These are phyloP conservation scores for Trametes elegans DNA, from an alignment of 768 basidiomycete species.

Conservation along the genomic window DNA sequence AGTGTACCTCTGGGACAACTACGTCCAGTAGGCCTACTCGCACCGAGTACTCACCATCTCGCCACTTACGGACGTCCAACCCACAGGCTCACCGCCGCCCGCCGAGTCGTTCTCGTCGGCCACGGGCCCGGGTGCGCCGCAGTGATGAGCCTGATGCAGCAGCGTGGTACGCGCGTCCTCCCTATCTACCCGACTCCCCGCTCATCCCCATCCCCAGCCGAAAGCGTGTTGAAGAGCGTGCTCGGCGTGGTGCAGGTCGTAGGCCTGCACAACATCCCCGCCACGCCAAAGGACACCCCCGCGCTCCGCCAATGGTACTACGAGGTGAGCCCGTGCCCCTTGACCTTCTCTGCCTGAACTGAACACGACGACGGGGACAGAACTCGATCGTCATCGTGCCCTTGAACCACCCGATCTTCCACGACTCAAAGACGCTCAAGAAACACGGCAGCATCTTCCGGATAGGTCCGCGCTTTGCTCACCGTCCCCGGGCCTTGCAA, in stretches of 20 bases:
- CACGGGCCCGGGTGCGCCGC: conserved; percentile 83
- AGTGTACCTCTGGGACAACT: conserved; percentile 94
- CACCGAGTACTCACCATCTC: neutral
- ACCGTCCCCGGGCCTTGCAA: neutral
- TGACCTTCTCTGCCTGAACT: neutral
- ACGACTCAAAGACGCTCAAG: conserved; percentile 42
- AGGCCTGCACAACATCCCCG: conserved; percentile 57
- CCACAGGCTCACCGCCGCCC: conserved; percentile 66
- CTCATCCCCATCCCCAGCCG: conserved; percentile 31
- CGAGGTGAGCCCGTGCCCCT: conserved; percentile 42
- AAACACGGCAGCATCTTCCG: conserved; percentile 64
- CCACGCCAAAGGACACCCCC: conserved; percentile 52
- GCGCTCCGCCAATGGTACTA: conserved; percentile 72
- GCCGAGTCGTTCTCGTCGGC: conserved; percentile 77
- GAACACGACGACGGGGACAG: conserved; percentile 38
- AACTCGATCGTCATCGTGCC: conserved; percentile 74
- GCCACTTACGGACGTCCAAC: too few species aligned
- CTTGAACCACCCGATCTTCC: conserved; percentile 50
- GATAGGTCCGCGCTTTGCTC: conserved; percentile 46
- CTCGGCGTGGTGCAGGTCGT: conserved; percentile 78
- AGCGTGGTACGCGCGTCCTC: conserved; percentile 51
- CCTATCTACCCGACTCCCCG: neutral
- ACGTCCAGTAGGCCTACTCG: conserved; percentile 66
- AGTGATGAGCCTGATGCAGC: conserved; percentile 69
- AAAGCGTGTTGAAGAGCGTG: conserved; percentile 59